Base-by-base conservation (phyloP, 2,329 filamentous ascomycete species). In the Teratosphaeria nubilosa region DNA sequence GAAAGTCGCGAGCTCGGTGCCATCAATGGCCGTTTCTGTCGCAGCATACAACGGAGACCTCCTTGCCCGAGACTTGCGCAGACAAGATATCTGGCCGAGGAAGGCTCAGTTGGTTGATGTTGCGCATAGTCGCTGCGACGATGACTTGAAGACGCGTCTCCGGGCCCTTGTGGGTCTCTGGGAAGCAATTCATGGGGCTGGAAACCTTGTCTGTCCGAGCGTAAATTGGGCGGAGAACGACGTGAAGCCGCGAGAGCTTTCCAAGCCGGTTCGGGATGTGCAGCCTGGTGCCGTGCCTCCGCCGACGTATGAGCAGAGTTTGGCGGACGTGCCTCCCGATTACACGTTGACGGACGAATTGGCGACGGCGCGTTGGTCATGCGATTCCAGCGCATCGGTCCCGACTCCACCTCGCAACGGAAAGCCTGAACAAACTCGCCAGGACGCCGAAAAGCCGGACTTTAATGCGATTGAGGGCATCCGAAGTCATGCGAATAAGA, bases 391-490 rank as follows among this genome's bases (percentile, higher is more conserved):
- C 20, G 41, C 41, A 11, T n/a, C 7, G 41, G 30, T 48, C 13
- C 37, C 24, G 25, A 22, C 32, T 31, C 24, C 31, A n/a, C 16
- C n/a, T 50, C 1, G 55, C 34, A 6, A 41, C 37, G 24, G 55
- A 53, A 30, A 20, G 25, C 10, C 9, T 50, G 34, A 41, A 22
- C 16, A 27, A 25, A 30, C 55, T 37, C 52, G 52, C 54, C 30
- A 37, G 73, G 45, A 67, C 74, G 55, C 65, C 32, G 60, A 61
- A 22, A 72, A 75, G 31, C 73, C 88, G 55, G 84, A 88, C 66
- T 82, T 87, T 59, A 75, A 75, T 24, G 81, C 78, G 27, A 50
- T 80, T 77, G 54, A 82, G 78, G 72, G 75, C 34, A 65, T 78
- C 60, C 73, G 72, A 37, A 70, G 77, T 55, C 79, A 86, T 66